phyloP scores from a whole-genome alignment of 129 eudicot species.

The Daucus carota region DH1_v3.0 NC_030381.2:50001501-50002000 shows the following conservation, averaged over 20 bases:
- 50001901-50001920: constrained; percentile 1
- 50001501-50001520: no score
- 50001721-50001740: not conserved
- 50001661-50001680: not conserved
- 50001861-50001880: not conserved
- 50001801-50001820: not conserved
- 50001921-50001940: constrained; percentile 8
- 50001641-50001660: not conserved
- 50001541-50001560: not conserved
- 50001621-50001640: not conserved
- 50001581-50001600: not conserved
- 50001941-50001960: not conserved
- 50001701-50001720: not conserved
- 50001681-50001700: not conserved
- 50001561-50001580: not conserved
- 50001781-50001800: constrained; percentile 6
- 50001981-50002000: constrained; percentile 11
- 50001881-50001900: constrained; percentile 3
- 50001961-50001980: constrained; percentile 6
- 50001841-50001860: not conserved
- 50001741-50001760: not conserved
- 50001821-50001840: not conserved
- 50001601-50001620: not conserved
- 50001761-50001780: not conserved
- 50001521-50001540: not conserved